Percentiles rank a stretch among this genome's conserved stretches.
These are phyloP conservation scores for Alternaria triticina DNA, from an alignment of 2,329 filamentous ascomycete species.

Conservation along the genomic window DNA sequence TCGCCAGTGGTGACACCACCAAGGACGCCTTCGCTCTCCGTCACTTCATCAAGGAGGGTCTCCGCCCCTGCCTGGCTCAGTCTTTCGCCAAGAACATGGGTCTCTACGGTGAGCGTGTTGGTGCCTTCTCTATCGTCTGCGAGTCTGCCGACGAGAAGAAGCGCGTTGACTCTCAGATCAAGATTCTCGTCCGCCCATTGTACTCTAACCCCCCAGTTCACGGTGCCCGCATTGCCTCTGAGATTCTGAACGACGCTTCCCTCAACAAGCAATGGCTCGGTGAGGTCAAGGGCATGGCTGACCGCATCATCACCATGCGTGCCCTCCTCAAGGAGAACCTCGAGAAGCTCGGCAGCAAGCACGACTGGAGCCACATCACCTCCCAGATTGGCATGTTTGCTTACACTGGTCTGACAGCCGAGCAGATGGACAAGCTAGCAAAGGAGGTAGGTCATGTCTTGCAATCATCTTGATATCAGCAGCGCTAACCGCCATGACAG, in stretches of 20 bases:
- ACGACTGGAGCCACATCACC: slow-evolving; percentile 99
- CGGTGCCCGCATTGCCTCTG: slow-evolving; percentile 89
- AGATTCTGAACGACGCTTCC: slow-evolving; percentile 84
- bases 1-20: slow-evolving; percentile 90
- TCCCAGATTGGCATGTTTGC: slow-evolving; percentile 98
- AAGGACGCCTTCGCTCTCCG: slow-evolving; percentile 92
- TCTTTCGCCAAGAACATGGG: slow-evolving; percentile 99
- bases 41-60: slow-evolving; percentile 91
- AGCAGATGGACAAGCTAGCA: slow-evolving; percentile 89
- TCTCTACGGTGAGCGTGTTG: slow-evolving; percentile 97
- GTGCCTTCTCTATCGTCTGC: slow-evolving; percentile 92
- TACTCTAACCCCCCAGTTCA: slow-evolving; percentile 99
- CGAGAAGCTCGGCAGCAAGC: slow-evolving; percentile 91
- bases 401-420: slow-evolving; percentile 88
- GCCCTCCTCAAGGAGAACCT: slow-evolving; percentile 92
- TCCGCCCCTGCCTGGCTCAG: slow-evolving; percentile 86
- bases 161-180: slow-evolving; percentile 95
- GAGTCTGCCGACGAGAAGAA: slow-evolving; percentile 89
- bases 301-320: slow-evolving; percentile 99
- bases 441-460: slow-evolving; percentile 69
- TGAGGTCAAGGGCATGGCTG: slow-evolving; percentile 98
- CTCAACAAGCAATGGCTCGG: slow-evolving; percentile 93
- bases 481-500: slow-evolving; percentile 44
- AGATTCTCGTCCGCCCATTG: slow-evolving; percentile 94
- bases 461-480: background rate